phyloP scores from a whole-genome alignment of 2,329 filamentous ascomycete species.

The Hortaea werneckii region DNA sequence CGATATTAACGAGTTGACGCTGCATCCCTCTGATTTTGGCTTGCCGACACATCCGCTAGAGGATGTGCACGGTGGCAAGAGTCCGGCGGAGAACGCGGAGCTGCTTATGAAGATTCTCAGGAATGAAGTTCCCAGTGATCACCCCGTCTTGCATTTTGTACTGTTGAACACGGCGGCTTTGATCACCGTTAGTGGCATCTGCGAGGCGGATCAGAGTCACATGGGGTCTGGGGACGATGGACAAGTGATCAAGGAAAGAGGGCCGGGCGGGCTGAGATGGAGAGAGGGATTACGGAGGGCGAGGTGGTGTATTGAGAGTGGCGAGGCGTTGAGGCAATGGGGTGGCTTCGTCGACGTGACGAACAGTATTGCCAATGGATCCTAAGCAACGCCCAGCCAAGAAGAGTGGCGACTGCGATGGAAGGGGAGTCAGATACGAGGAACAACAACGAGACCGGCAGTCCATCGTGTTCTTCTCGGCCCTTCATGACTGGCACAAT shows the following conservation, averaged over 20 bases:
- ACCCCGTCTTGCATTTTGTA: conserved; percentile 87
- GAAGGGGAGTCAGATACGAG: too few species aligned
- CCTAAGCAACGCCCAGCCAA: background rate
- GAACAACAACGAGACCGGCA: too few species aligned
- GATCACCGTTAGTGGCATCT: conserved; percentile 75
- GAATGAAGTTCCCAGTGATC: conserved; percentile 60
- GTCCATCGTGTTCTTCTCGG: too few species aligned
- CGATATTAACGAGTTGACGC: conserved; percentile 63
- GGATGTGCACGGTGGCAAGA: conserved; percentile 74
- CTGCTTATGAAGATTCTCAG: conserved; percentile 70
- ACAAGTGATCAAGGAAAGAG: conserved; percentile 67
- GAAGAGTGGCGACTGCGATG: background rate
- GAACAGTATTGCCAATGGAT: conserved; percentile 36
- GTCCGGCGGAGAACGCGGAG: conserved; percentile 75
- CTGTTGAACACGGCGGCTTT: conserved; percentile 87
- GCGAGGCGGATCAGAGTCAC: conserved; percentile 68
- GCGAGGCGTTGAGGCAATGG: conserved; percentile 77
- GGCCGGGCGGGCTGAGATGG: conserved; percentile 81
- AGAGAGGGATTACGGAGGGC: conserved; percentile 87
- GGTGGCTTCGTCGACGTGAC: conserved; percentile 74
- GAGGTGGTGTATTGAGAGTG: conserved; percentile 77
- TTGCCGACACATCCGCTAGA: conserved; percentile 61
- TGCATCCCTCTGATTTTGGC: conserved; percentile 82
- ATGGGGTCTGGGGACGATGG: conserved; percentile 77
- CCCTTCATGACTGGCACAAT: too few species aligned